A percentile compares a stretch with the other conserved stretches of the same genome.
Conservation (phyloP, 306 rosid species). For the Cicer judaicum region DNA sequence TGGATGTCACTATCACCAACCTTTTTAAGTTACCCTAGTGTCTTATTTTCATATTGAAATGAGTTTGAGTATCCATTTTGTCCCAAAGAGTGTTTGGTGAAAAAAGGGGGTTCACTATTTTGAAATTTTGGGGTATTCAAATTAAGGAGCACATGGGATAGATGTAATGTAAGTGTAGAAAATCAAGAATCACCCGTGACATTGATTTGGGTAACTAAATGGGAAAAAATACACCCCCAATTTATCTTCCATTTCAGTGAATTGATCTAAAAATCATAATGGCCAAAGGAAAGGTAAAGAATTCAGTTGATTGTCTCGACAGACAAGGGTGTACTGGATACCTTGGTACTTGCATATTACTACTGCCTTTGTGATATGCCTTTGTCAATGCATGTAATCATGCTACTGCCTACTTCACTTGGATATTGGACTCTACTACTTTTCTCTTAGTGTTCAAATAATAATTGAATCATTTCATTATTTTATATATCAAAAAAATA, state of each 20-base stretch:
- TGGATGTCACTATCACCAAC: conserved; percentile 31
- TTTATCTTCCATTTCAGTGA: conserved; percentile 36
- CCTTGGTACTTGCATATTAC: conserved; percentile 42
- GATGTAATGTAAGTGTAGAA: not conserved
- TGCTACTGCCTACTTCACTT: too few species aligned
- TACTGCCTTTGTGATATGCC: not conserved
- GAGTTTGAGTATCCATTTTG: conserved; percentile 39
- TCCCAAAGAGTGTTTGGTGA: conserved; percentile 3
- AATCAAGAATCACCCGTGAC: conserved; percentile 36
- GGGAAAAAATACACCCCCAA: not conserved
- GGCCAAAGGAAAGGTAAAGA: conserved; percentile 14
- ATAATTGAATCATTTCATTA: too few species aligned
- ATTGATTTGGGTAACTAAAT: conserved; percentile 34
- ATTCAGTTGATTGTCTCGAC: conserved; percentile 3
- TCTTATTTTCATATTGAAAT: conserved; percentile 38
- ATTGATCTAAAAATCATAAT: conserved; percentile 33
- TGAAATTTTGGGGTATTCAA: conserved; percentile 35
- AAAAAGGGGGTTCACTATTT: conserved; percentile 21
- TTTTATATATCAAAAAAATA: too few species aligned
- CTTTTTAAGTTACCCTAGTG: conserved; percentile 44
- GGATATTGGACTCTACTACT: too few species aligned
- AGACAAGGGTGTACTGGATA: conserved; percentile 31
- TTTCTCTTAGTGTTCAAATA: rapidly evolving
- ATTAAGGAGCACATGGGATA: conserved; percentile 28
- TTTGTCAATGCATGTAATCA: too few species aligned